Evolutionary conservation across 169 alveolate species (phyloP), one percentile per base, ranked within the genome.

Genomic region (Cyclospora cayetanensis): DNA sequence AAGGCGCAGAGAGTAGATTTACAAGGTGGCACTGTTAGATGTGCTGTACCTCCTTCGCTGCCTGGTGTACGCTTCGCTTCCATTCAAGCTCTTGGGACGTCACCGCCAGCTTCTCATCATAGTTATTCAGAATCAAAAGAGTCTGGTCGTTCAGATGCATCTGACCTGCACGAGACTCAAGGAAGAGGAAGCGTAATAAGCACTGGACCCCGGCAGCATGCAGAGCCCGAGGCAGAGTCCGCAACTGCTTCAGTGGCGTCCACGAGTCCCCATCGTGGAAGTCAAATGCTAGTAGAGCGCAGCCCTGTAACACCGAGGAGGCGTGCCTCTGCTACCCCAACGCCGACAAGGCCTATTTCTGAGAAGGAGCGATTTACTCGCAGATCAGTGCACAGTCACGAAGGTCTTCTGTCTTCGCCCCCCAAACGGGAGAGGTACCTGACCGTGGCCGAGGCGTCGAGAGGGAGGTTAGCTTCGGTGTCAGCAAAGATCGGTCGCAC

Each of bases 81-180:
- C 18, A 34, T 42, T 20, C 76, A 55, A 53, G 52, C 27, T 25
- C 50, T 80, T 31, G 76, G 50, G 66, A 76, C 90, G n/a, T 35
- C 35, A 76, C 90, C 90, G 27, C 90, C 90, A 20, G 50, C 90
- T 53, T 52, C 76, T n/a, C 74, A 20, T 22, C 76, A 35, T 25
- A 53, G 53, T 53, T 22, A 53, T 5, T 34, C 74, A 27, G 90
- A n/a, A 80, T 50, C 76, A 39, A 31, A 76, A 80, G 76, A n/a
- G n/a, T n/a, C n/a, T n/a, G n/a, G n/a, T n/a, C n/a, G n/a, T n/a
- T n/a, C n/a, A n/a, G n/a, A n/a, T n/a, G n/a, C n/a, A n/a, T n/a
- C n/a, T n/a, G n/a, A n/a, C n/a, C n/a, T n/a, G n/a, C n/a, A n/a
- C n/a, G n/a, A n/a, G n/a, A n/a, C n/a, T n/a, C n/a, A n/a, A n/a